Base-by-base conservation (phyloP, 2,329 filamentous ascomycete genomes). In the Ophiostoma tasmaniense region DNA sequence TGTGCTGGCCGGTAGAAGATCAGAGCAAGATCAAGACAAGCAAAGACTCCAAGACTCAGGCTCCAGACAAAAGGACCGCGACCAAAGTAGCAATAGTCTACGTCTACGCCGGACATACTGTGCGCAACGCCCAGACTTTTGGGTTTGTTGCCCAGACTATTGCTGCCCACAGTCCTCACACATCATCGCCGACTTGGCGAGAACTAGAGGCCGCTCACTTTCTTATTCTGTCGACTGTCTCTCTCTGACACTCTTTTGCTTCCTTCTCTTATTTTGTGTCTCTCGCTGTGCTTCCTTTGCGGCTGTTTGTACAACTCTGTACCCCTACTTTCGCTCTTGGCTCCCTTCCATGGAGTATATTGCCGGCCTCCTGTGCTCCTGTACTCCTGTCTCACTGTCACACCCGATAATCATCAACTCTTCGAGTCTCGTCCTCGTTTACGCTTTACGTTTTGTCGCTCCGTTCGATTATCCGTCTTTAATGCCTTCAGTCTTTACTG, bases 291-390 rank as follows among this genome's bases (percentile, higher is more conserved):
- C n/a, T 14, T 55, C 50, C 25, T 25, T 22, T 11, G 22, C 8
- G 3, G 22, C 50, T 55, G 11, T 17, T 45, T 7, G 10, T 55
- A 7, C 50, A 25, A 39, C 10, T 13, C 10, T n/a, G 45, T 50
- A 20, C 45, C n/a, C n/a, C 22, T 55, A 22, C 10, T 55, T 10
- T 55, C 50, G 3, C 22, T 28, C 50, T 25, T 25, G 50, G 10
- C 50, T 55, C 50, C 50, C 50, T 55, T 55, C n/a, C n/a, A 55
- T 25, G n/a, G 50, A 55, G 50, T 55, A 55, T 28, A 55, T 55
- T 55, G n/a, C 8, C 50, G 25, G 42, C 25, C 22, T 28, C n/a
- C 13, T 52, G 4, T 52, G 3, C 5, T 55, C 50, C 22, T 55
- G 11, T 25, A 10, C 50, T 55, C 50, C 8, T 55, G 50, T 55